Base-by-base conservation (phyloP, 2,329 filamentous ascomycete species). In the Juglanconis sp. region DNA sequence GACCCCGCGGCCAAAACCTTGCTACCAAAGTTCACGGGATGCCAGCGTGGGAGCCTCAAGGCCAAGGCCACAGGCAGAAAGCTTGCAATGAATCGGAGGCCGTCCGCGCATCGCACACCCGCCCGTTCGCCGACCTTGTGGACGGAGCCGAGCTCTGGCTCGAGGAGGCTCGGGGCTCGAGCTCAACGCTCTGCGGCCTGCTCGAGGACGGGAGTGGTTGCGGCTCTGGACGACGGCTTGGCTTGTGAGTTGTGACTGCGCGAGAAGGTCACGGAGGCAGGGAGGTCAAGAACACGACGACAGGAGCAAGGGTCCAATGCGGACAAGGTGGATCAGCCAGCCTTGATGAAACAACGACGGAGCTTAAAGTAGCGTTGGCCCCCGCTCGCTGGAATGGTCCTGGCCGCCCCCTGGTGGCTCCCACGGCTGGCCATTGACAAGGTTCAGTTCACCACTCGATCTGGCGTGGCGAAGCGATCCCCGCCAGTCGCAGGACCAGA, bases 331-430 rank as follows among this genome's bases (percentile, higher is more conserved):
- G 56, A 58, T 55, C 44, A 52, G 35, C 54, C 58, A 61, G 61
- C 61, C 58, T 61, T 56, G 57, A 63, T 63, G 61, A 63, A 63
- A 63, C 61, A 61, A 50, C 61, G 61, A 63, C 55, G 61, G 58
- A 63, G 61, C 61, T 63, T 56, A 61, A 63, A 60, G 61, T 61
- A 63, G 58, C 51, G 61, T 55, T 59, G 46, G 58, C 61, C 58
- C 46, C 61, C 61, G 58, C 61, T 56, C 46, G 53, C 38, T 53
- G 17, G 58, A 57, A 47, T 57, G 61, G 61, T 56, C 56, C 60
- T 59, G 56, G 53, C 40, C 40, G 40, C 8, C 40, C 40, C 40
- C 40, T 42, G 40, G 40, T 42, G 40, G 40, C 40, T 42, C 54
- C 54, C 53, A 48, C 42, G 44, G 40, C 53, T 55, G 42, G 53